Evolutionary conservation across 1,284 basidiomycete species (phyloP).

Genomic region (Wolfiporia cocos): DNA sequence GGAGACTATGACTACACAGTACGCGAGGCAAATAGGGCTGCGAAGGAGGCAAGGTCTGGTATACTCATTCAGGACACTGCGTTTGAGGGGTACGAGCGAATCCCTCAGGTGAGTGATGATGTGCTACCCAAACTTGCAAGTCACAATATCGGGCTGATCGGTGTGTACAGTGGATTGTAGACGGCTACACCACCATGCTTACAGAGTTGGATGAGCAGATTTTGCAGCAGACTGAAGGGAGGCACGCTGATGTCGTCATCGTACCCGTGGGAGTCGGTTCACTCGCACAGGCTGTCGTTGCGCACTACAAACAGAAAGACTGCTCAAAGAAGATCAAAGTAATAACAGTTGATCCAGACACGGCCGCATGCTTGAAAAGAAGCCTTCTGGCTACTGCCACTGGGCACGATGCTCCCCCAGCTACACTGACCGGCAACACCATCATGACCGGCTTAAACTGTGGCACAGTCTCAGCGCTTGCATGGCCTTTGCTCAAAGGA

Average conservation of each 20-base stretch:
- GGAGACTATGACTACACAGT: constrained; percentile 8
- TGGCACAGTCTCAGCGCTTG: constrained; percentile 5
- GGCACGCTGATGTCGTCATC: constrained; percentile 6
- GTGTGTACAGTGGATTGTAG: constrained; percentile 12
- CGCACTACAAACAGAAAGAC: constrained; percentile 5
- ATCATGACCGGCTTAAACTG: constrained; percentile 9
- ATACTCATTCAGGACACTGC: constrained; percentile 7
- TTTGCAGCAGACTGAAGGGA: not conserved
- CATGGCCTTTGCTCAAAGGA: constrained; percentile 5
- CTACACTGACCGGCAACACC: constrained; percentile 1
- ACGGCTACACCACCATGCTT: constrained; percentile 8
- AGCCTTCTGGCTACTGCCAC: not conserved
- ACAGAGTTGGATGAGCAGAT: constrained; percentile 7
- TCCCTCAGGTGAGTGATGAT: constrained; percentile 13
- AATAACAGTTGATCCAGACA: constrained; percentile 8
- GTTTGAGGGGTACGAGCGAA: constrained; percentile 5
- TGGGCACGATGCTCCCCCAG: not conserved
- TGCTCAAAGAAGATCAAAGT: not conserved
- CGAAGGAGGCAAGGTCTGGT: not conserved
- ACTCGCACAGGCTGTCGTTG: constrained; percentile 7
- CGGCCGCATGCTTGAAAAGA: constrained; percentile 4
- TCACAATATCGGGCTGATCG: too few species aligned
- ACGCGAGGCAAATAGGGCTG: not conserved
- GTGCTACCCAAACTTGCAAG: too few species aligned
- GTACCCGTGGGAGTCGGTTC: constrained; percentile 8